Evolutionary conservation across 2,329 filamentous ascomycete genomes (phyloP).

Genomic region (Hymenotorrendiella dingleyae): DNA sequence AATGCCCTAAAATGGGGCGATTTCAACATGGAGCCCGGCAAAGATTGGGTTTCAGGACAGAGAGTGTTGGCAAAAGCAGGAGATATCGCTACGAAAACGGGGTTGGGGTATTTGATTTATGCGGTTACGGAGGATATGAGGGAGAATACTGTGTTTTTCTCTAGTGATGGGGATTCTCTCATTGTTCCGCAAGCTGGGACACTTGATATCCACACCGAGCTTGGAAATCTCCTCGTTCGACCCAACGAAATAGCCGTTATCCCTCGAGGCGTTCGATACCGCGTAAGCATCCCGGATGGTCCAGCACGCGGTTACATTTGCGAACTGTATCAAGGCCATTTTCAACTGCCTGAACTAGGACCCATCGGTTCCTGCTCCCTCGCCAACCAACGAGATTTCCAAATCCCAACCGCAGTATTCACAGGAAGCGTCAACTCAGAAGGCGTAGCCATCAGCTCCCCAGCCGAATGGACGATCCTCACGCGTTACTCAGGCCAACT

Average conservation of each 20-base stretch:
- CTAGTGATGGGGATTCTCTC: slow-evolving; percentile 72
- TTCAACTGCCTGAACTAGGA: slow-evolving; percentile 63
- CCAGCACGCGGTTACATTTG: slow-evolving; percentile 67
- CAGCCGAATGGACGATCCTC: slow-evolving; percentile 44
- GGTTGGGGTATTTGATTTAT: slow-evolving; percentile 75
- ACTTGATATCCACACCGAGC: slow-evolving; percentile 71
- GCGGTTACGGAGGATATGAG: slow-evolving; percentile 74
- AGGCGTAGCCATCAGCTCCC: too few relatives aligned
- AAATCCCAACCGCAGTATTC: slow-evolving; percentile 64
- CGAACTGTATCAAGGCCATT: slow-evolving; percentile 69
- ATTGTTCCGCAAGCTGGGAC: slow-evolving; percentile 70
- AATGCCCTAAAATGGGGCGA: too few relatives aligned
- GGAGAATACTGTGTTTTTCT: slow-evolving; percentile 72
- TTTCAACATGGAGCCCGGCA: too few relatives aligned
- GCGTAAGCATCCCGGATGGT: slow-evolving; percentile 57
- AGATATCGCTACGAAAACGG: slow-evolving; percentile 71
- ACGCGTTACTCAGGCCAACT: slow-evolving; percentile 63
- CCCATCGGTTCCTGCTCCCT: slow-evolving; percentile 69
- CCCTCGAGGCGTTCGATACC: slow-evolving; percentile 68
- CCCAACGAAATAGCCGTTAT: slow-evolving; percentile 75
- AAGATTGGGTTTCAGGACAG: slow-evolving; percentile 60
- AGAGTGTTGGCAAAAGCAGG: slow-evolving; percentile 71
- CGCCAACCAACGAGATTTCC: slow-evolving; percentile 70
- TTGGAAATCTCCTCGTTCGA: slow-evolving; percentile 68
- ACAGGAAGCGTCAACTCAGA: slow-evolving; percentile 47